phyloP scores from a whole-genome alignment of 768 basidiomycete species.

The Calvatia gigantea region DNA sequence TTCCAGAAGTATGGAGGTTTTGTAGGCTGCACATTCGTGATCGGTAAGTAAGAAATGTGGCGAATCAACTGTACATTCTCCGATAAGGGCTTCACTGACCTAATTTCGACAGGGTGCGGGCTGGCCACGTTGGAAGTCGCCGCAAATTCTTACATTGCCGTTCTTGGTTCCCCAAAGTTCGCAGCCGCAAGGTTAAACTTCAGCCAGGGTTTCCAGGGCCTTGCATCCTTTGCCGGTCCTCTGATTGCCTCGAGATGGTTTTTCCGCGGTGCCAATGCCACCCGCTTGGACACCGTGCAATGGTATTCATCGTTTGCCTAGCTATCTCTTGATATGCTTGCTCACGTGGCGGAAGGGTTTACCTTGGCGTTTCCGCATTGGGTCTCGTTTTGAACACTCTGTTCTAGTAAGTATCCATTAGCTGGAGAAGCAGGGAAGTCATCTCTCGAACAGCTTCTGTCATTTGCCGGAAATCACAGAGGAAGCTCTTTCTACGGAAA shows the following conservation, averaged over 20 bases:
- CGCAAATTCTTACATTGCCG: conserved; percentile 78
- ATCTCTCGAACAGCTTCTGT: conserved; percentile 46
- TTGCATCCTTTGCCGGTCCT: conserved; percentile 71
- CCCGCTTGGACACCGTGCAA: conserved; percentile 62
- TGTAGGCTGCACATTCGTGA: conserved; percentile 70
- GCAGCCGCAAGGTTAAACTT: conserved; percentile 76
- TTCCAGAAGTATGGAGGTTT: conserved; percentile 69
- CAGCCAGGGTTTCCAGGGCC: conserved; percentile 76
- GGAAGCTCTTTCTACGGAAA: conserved; percentile 51
- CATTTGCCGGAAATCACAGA: conserved; percentile 68
- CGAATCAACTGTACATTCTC: neutral
- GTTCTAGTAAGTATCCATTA: conserved; percentile 47
- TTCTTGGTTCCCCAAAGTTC: conserved; percentile 63
- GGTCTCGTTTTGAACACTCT: conserved; percentile 58
- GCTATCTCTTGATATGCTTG: conserved; percentile 1
- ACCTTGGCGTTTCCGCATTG: conserved; percentile 61
- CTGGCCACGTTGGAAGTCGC: conserved; percentile 66
- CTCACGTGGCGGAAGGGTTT: conserved; percentile 43
- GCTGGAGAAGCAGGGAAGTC: neutral
- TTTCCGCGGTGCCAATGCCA: conserved; percentile 62
- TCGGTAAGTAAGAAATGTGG: conserved; percentile 33
- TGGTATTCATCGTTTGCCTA: conserved; percentile 37
- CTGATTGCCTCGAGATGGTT: conserved; percentile 76
- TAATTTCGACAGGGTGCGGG: conserved; percentile 48
- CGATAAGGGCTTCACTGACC: neutral